phyloP scores from a whole-genome alignment of 139 green algal species.

The Ettlia oleoabundans region DNA sequence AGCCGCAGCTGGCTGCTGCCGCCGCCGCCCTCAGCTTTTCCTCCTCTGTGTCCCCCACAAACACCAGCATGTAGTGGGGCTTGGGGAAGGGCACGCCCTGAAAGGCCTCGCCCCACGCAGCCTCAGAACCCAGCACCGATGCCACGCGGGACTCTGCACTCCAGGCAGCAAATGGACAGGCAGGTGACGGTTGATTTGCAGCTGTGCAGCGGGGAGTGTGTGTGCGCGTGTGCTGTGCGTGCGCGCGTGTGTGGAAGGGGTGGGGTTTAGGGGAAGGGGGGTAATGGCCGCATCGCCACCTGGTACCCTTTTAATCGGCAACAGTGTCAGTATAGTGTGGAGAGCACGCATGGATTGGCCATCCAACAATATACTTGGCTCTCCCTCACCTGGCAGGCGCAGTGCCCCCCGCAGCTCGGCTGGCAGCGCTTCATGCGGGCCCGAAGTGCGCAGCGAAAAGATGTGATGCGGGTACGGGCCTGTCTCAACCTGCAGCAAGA shows the following conservation, averaged over 20 bases:
- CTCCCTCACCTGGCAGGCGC: constrained; percentile 35
- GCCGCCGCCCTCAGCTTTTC: constrained; percentile 39
- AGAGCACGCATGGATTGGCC: too few species aligned
- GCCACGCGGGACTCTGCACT: constrained; percentile 22
- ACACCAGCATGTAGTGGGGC: constrained; percentile 50
- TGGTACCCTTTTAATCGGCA: too few species aligned
- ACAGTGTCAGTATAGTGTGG: too few species aligned
- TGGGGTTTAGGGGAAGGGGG: too few species aligned
- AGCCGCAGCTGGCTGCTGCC: constrained; percentile 37
- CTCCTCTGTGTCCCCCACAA: constrained; percentile 37
- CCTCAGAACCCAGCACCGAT: constrained; percentile 14
- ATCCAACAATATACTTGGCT: background rate
- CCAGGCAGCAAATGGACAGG: background rate
- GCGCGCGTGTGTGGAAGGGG: background rate
- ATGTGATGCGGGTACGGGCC: constrained; percentile 50
- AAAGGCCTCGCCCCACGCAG: constrained; percentile 36
- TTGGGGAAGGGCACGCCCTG: constrained; percentile 30
- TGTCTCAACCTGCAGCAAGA: constrained; percentile 41
- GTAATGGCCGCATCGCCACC: too few species aligned
- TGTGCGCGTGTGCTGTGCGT: background rate
- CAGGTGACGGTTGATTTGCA: background rate
- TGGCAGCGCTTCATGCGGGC: constrained; percentile 34
- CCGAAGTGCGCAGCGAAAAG: constrained; percentile 39
- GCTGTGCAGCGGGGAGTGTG: background rate
- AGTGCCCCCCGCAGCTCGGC: constrained; percentile 39